Evolutionary conservation across 177 flowering plant genomes (phyloP).

Genomic region (Vitis hybrid): DNA sequence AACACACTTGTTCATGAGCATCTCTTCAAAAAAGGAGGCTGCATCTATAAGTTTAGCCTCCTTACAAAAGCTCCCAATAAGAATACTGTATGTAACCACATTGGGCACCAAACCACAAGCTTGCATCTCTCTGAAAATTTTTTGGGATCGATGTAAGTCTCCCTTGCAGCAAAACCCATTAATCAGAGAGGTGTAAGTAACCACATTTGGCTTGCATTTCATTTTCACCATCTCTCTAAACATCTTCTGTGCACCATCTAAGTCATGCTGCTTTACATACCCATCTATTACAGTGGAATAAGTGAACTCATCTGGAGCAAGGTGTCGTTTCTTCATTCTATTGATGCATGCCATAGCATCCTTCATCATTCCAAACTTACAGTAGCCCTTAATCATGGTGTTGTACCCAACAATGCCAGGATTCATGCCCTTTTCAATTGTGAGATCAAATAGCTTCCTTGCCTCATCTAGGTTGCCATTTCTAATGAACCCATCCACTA

Average conservation of each 20-base stretch:
- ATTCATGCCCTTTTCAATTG: slow-evolving; percentile 39
- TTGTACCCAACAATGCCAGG: slow-evolving; percentile 66
- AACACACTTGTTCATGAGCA: slow-evolving; percentile 59
- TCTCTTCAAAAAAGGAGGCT: slow-evolving; percentile 55
- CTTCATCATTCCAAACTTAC: slow-evolving; percentile 69
- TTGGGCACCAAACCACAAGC: slow-evolving; percentile 58
- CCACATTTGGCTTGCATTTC: slow-evolving; percentile 67
- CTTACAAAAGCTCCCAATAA: slow-evolving; percentile 66
- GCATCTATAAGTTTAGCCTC: slow-evolving; percentile 61
- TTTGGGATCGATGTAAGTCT: slow-evolving; percentile 47
- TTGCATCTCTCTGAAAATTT: slow-evolving; percentile 54
- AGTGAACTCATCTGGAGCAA: slow-evolving; percentile 64
- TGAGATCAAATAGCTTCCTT: slow-evolving; percentile 45
- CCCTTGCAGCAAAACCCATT: slow-evolving; percentile 69
- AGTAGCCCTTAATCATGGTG: slow-evolving; percentile 78
- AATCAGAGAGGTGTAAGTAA: slow-evolving; percentile 74
- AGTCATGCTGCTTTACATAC: slow-evolving; percentile 60
- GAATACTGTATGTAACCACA: slow-evolving; percentile 74
- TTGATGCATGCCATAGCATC: slow-evolving; percentile 55
- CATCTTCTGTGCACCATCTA: slow-evolving; percentile 47
- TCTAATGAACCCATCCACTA: slow-evolving; percentile 72
- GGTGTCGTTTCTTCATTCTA: slow-evolving; percentile 37
- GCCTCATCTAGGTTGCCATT: slow-evolving; percentile 62
- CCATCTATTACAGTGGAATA: slow-evolving; percentile 80
- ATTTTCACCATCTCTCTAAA: slow-evolving; percentile 50